Evolutionary conservation across 1,284 basidiomycete species (phyloP), one percentile per base, ranked within the genome.

Genomic region (Heimioporus retisporus): DNA sequence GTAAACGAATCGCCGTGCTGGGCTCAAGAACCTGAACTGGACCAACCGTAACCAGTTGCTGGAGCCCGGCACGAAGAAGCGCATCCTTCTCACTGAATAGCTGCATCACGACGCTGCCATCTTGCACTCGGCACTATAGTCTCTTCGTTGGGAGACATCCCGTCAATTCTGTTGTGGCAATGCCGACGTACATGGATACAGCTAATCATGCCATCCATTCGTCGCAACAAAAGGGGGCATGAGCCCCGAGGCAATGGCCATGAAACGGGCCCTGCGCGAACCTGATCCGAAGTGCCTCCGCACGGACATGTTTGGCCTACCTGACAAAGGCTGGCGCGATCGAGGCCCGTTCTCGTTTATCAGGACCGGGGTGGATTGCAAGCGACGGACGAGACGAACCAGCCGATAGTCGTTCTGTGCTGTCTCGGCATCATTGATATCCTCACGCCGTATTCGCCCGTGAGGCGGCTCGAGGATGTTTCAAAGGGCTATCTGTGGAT

Each of bases 1-100:
- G 3, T 82, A 83, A 65, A 80, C 87, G 76, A 98, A 98, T 69
- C 91, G 94, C 0, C 87, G 94, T 42, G 2, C 28, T 5, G 95
- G 96, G 44, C 82, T 99, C 69, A 99, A 99, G 82, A 98, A 99
- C 79, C 82, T 97, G 71, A 99, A 99, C 80, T 99, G 97, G 97
- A 93, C 99, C 67, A 90, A 94, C 67, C 84, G 96, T 10, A 84
- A 84, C 15, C 91, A 93, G 72, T 87, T 82, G 74, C 85, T 99
- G 64, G 94, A 97, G 79, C 82, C 99, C 28, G 97, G 82, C 85
- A 93, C 55, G 95, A n/a, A 28, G 28, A 28, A 28, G 28, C 28
- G 28, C 28, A 28, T 95, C 2, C 81, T 98, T 43, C 84, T 99
- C 74, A 91, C 93, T 15, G 96, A 97, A 77, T 98, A 99, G 82